Evolutionary conservation across 495 filamentous ascomycete genomes (phyloP), one percentile per base, ranked within the genome.

Genomic region (Lentithecium fluviatile): DNA sequence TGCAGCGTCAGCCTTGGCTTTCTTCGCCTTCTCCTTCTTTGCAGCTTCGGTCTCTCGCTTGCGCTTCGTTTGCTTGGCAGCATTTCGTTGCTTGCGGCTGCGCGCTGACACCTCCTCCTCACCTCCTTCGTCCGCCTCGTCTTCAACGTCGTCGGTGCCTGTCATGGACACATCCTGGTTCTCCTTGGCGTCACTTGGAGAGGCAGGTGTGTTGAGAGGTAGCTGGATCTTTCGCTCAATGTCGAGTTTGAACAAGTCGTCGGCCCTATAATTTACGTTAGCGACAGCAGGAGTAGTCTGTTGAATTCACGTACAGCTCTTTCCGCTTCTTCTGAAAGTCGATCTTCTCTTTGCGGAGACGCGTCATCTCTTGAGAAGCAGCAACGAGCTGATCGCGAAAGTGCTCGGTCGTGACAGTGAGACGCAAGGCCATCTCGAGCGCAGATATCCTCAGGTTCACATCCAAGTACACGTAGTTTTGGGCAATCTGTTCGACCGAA

Each of bases 341-440:
- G 56, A 96, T 96, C 75, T 96, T 97, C 72, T 95, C 88, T 73
- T 97, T 98, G 19, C 94, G 82, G 68, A 91, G 87, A 42, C 83
- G 83, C 2, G 94, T 98, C 95, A 97, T 96, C 57, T 88, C 85
- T 62, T 91, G 88, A 46, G 85, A 87, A 74, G 91, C 95, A 61
- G 92, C 85, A 58, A 96, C 91, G 76, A 98, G 87, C 68, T 94
- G 95, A 15, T 84, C 85, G 37, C 90, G 83, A 56, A 97, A 83
- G 1, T 87, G 85, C 69, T 88, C 89, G 2, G 93, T 96, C 65
- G 90, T 86, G 46, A 91, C 76, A n/a, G 87, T 89, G 47, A 97
- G 81, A 77, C 91, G 87, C 68, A 88, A 90, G 54, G 97, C 80
- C 19, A 94, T 90, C 74, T 97, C 87, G 29, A 97, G 79, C 34